Evolutionary conservation across 2,329 filamentous ascomycete genomes (phyloP).

Genomic region (Bipolaris oryzae): DNA sequence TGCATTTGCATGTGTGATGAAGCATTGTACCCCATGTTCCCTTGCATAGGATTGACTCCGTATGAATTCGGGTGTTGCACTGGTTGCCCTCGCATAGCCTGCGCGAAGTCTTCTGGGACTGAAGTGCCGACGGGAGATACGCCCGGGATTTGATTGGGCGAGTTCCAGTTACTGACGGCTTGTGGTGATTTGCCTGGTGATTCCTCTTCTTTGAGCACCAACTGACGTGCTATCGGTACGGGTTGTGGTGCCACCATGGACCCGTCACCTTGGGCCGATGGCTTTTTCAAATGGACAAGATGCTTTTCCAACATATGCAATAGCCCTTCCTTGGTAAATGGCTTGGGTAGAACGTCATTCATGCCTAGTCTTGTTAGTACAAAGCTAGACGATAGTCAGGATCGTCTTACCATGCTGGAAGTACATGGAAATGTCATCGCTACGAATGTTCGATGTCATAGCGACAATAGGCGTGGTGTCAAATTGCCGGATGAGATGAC

Average conservation of each 20-base stretch:
- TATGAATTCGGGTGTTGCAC: conserved; percentile 48
- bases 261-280: conserved; percentile 48
- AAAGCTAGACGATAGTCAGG: background rate
- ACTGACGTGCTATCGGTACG: conserved; percentile 59
- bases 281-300: conserved; percentile 80
- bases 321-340: conserved; percentile 86
- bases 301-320: conserved; percentile 85
- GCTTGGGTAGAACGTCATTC: conserved; percentile 96
- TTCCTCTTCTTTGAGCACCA: conserved; percentile 65
- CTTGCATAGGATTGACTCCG: conserved; percentile 43
- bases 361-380: conserved; percentile 69
- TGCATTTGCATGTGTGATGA: conserved; percentile 50
- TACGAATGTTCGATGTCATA: conserved; percentile 98
- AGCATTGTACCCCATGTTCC: conserved; percentile 47
- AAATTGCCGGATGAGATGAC: conserved; percentile 88
- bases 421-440: conserved; percentile 95
- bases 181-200: conserved; percentile 67
- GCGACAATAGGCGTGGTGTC: conserved; percentile 88
- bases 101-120: conserved; percentile 54
- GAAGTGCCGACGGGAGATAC: conserved; percentile 61
- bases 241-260: conserved; percentile 59
- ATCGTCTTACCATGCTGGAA: conserved; percentile 83
- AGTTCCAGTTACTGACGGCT: conserved; percentile 67
- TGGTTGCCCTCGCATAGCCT: conserved; percentile 50
- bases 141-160: conserved; percentile 63